Conservation (phyloP, 176 grass and related monocot species). For the Secale cereale region DNA sequence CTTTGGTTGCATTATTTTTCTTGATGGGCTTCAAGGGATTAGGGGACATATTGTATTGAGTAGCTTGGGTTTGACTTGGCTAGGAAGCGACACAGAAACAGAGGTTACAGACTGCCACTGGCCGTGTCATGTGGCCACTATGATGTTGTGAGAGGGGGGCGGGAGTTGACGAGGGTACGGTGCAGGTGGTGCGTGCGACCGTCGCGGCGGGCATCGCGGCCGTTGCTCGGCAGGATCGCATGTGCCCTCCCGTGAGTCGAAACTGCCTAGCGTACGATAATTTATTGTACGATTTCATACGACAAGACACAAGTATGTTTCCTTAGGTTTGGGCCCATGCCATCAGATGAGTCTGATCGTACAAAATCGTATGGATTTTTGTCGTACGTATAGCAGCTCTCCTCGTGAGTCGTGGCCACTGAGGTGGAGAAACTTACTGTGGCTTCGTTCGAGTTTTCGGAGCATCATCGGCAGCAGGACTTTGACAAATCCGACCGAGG, state of each 20-base stretch:
- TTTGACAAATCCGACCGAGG: too few relatives aligned
- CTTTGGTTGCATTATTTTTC: neutral
- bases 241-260: conserved; percentile 32
- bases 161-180: conserved; percentile 10
- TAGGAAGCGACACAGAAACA: conserved; percentile 34
- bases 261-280: too few relatives aligned
- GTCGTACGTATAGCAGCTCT: too few relatives aligned
- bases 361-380: too few relatives aligned
- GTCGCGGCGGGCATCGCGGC: conserved; percentile 44
- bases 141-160: neutral
- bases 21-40: neutral
- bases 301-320: too few relatives aligned
- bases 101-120: conserved; percentile 8
- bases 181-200: conserved; percentile 29
- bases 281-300: too few relatives aligned
- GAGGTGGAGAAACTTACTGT: too few relatives aligned
- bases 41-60: conserved; percentile 22
- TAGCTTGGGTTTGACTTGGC: conserved; percentile 38
- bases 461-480: too few relatives aligned
- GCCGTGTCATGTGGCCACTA: neutral
- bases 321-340: too few relatives aligned
- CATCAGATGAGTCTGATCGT: too few relatives aligned
- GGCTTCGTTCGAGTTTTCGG: too few relatives aligned
- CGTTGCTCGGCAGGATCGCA: neutral
- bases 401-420: neutral